Base-by-base conservation (phyloP, 1,139 yeast species). In the Protomyces pachydermus region DNA sequence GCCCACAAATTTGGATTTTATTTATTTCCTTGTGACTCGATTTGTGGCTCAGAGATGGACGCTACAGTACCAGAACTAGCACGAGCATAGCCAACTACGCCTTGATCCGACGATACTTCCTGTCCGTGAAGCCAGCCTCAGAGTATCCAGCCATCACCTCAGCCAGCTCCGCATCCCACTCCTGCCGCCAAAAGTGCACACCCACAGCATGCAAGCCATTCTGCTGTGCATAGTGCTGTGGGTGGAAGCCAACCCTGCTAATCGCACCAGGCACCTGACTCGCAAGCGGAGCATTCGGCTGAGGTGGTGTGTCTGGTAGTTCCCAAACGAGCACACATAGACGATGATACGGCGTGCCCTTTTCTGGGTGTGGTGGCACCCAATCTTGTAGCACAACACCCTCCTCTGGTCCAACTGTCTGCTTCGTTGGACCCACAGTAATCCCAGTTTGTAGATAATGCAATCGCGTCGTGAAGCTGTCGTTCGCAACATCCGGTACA, bases 301-400 rank as follows among this genome's bases (percentile, higher is more conserved):
- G 46, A 12, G 55, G 48, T 18, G 60, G 68, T 52, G 4, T 50
- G 9, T 70, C 70, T 2, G 71, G 65, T 75, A 93, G 98, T 76
- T 91, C 84, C 76, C 91, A 88, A 2, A 90, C 95, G 96, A 98
- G 91, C 57, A 90, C 84, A 65, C 90, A 85, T 65, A 88, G 86
- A 75, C 98, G 84, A 76, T 93, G 97, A 39, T 79, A 79, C 37
- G 88, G 88, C 6, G 87, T 81, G 74, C 95, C 93, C 77, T 88
- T 88, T 73, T 91, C 98, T 14, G 98, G 97, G 45, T 84, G 82
- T 61, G 97, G 90, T 32, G 98, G 97, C 48, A 80, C 73, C 73
- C 90, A 93, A n/a, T 82, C 80, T 61, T 80, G 77, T 68, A 88
- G 78, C 56, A 82, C 84, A 39, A 79, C 80, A 23, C 82, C 75